Evolutionary conservation across 2,329 filamentous ascomycete species (phyloP).

Genomic region (Rhinocladiella similis): DNA sequence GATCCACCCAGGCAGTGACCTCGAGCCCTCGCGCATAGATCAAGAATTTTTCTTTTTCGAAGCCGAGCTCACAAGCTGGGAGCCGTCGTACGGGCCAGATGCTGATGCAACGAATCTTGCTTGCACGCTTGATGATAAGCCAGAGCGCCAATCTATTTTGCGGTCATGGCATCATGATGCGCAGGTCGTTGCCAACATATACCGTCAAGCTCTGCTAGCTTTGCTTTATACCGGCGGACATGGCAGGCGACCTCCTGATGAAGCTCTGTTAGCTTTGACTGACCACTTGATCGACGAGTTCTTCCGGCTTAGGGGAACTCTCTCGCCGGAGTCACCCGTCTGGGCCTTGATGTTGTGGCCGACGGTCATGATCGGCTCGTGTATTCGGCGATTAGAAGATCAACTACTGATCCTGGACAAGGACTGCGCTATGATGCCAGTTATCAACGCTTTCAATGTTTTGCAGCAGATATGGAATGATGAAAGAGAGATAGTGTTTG

Average conservation of each 20-base stretch:
- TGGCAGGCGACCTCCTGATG: too few species aligned
- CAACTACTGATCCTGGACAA: too few species aligned
- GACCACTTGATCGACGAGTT: too few species aligned
- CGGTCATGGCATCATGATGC: not conserved
- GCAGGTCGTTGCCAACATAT: not conserved
- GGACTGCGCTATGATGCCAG: too few species aligned
- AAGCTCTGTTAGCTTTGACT: too few species aligned
- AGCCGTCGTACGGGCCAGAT: not conserved
- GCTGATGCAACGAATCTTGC: not conserved
- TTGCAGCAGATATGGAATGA: too few species aligned
- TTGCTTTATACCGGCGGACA: too few species aligned
- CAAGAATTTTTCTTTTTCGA: not conserved
- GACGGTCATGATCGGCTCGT: not conserved
- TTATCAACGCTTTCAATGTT: too few species aligned
- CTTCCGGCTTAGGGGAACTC: not conserved
- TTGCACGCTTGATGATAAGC: not conserved
- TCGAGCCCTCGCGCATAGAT: not conserved
- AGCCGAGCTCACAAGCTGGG: not conserved
- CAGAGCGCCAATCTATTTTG: not conserved
- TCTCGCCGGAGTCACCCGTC: not conserved
- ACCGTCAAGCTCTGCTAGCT: too few species aligned
- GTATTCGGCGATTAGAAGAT: too few species aligned
- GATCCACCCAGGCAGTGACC: not conserved
- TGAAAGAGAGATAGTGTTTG: too few species aligned
- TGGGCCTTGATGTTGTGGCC: not conserved